Evolutionary conservation across 345 rosid genomes (phyloP).

Genomic region (Linum usitatissimum): DNA sequence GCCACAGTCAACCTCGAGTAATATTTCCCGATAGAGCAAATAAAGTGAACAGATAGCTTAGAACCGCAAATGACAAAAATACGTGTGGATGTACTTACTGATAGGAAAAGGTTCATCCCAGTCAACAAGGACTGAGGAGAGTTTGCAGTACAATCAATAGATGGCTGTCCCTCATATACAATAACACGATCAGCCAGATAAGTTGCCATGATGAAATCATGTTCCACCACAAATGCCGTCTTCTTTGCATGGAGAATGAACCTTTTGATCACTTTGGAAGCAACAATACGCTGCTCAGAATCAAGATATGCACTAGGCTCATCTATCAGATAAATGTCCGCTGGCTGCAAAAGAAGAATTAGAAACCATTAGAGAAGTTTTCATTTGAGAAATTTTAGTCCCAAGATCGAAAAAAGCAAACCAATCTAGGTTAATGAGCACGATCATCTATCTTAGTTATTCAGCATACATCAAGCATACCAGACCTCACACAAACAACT

Average conservation of each 20-base stretch:
- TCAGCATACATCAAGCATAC: not conserved
- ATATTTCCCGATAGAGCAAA: not conserved
- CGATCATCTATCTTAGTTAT: not conserved
- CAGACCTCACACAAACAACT: not conserved
- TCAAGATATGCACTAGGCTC: conserved; percentile 99
- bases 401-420: too few species aligned
- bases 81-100: conserved; percentile 46
- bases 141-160: conserved; percentile 84
- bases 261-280: conserved; percentile 95
- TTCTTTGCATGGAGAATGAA: conserved; percentile 97
- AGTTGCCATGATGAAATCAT: conserved; percentile 95
- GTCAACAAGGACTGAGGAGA: conserved; percentile 89
- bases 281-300: conserved; percentile 98
- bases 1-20: not conserved
- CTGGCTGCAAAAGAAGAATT: conserved; percentile 51
- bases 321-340: conserved; percentile 93
- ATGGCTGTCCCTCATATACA: conserved; percentile 85
- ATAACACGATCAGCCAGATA: conserved; percentile 92
- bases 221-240: conserved; percentile 98
- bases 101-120: conserved; percentile 96
- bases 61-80: too few species aligned
- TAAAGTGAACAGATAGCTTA: not conserved
- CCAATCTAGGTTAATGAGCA: not conserved
- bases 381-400: not conserved
- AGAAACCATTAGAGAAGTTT: not conserved